Evolutionary conservation across 1,284 basidiomycete genomes (phyloP).

Genomic region (Dichomitus squalens): DNA sequence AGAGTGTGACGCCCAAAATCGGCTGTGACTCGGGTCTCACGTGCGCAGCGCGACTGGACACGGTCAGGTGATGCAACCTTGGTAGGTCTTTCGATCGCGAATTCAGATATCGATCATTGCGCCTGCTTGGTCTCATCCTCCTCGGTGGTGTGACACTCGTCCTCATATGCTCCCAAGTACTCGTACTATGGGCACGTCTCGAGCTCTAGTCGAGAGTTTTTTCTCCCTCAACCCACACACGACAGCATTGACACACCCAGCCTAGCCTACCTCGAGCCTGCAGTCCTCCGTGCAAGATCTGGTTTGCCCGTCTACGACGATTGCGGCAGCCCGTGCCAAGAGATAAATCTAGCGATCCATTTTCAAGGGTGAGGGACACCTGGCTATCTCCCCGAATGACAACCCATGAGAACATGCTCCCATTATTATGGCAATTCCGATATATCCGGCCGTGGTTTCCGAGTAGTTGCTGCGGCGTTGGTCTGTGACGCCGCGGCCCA

Average conservation of each 20-base stretch:
- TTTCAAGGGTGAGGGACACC: not conserved
- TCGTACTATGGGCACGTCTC: no score
- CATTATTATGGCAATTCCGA: slow-evolving; percentile 1
- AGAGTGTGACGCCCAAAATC: slow-evolving; percentile 1
- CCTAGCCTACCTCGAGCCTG: no score
- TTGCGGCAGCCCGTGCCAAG: no score
- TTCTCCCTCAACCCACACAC: no score
- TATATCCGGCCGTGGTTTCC: not conserved
- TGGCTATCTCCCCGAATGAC: not conserved
- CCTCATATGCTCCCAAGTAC: no score
- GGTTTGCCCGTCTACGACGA: not conserved
- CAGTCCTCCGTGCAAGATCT: no score
- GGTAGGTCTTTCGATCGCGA: not conserved
- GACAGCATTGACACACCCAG: no score
- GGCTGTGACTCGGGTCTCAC: slow-evolving; percentile 22
- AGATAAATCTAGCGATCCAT: not conserved
- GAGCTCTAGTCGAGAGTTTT: no score
- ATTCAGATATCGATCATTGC: not conserved
- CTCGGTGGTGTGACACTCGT: no score
- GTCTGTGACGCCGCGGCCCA: not conserved
- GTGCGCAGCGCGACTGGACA: slow-evolving; percentile 13
- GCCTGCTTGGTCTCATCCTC: no score
- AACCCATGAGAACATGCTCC: not conserved
- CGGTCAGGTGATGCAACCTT: not conserved
- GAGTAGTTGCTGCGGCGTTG: not conserved